A percentile compares a stretch with the other conserved stretches of the same genome.
phyloP scores from a whole-genome alignment of 495 filamentous ascomycete genomes.

The Elaphomyces granulatus region DNA sequence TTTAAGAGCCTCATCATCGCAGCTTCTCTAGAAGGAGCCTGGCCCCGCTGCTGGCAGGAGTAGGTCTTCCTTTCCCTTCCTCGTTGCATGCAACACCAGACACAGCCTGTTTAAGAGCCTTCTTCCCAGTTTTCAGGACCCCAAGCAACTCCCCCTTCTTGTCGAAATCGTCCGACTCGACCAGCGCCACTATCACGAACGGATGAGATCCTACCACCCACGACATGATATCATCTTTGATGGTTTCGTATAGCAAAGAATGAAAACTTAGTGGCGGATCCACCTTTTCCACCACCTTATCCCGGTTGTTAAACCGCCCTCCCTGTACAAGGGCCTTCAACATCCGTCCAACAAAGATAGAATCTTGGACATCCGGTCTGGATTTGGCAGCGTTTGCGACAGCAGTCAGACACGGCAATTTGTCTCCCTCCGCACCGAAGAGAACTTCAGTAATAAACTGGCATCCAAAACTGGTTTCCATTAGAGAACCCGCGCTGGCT shows the following conservation, averaged over 20 bases:
- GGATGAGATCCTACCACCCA: constrained; percentile 78
- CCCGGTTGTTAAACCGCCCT: constrained; percentile 60
- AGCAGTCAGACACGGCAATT: constrained; percentile 50
- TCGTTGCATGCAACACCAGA: constrained; percentile 14
- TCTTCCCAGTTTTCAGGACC: constrained; percentile 43
- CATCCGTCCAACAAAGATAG: constrained; percentile 63
- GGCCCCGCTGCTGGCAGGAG: constrained; percentile 28
- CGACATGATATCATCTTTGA: constrained; percentile 55
- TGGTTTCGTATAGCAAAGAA: constrained; percentile 57
- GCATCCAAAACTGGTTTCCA: constrained; percentile 65
- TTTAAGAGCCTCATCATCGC: constrained; percentile 8
- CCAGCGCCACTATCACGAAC: constrained; percentile 65
- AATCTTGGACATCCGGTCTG: constrained; percentile 40
- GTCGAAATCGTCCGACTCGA: constrained; percentile 67
- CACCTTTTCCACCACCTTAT: constrained; percentile 51
- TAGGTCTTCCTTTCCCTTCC: constrained; percentile 23
- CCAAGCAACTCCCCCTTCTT: constrained; percentile 49
- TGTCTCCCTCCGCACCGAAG: constrained; percentile 60
- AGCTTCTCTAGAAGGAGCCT: constrained; percentile 34
- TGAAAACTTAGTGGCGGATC: constrained; percentile 74
- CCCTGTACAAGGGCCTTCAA: constrained; percentile 79
- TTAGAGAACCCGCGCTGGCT: constrained; percentile 47
- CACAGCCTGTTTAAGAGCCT: constrained; percentile 37
- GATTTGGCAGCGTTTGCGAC: constrained; percentile 55
- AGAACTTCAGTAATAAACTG: constrained; percentile 76